These are phyloP conservation scores for Epichloe scottii DNA, from an alignment of 2,329 filamentous ascomycete species.

Conservation along the genomic window DNA sequence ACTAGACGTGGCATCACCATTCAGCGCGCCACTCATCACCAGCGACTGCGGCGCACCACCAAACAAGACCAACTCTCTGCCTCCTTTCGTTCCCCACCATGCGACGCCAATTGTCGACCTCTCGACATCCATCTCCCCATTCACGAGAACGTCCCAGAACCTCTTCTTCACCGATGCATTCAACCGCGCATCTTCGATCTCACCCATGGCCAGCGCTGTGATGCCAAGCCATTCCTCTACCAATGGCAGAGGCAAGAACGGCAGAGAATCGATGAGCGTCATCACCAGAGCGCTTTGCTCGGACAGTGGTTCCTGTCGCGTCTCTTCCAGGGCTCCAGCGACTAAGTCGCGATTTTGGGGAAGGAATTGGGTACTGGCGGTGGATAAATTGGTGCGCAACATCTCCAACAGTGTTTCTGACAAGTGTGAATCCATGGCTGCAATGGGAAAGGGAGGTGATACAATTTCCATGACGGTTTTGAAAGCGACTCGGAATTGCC, in stretches of 20 bases:
- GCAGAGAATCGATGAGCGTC: constrained; percentile 67
- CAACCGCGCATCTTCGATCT: constrained; percentile 48
- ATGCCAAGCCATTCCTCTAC: constrained; percentile 73
- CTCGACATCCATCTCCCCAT: constrained; percentile 81
- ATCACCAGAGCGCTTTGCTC: constrained; percentile 69
- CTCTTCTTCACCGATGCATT: constrained; percentile 53
- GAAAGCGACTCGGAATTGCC: constrained; percentile 83
- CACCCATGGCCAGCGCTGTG: constrained; percentile 53
- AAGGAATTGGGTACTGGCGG: constrained; percentile 33
- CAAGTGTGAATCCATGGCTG: constrained; percentile 61
- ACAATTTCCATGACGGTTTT: constrained; percentile 73
- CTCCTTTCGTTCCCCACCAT: constrained; percentile 65
- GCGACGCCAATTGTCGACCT: constrained; percentile 64
- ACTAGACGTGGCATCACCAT: constrained; percentile 18
- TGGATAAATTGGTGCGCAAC: constrained; percentile 46
- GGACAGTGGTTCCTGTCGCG: constrained; percentile 36
- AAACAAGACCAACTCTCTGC: constrained; percentile 36
- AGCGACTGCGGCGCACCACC: constrained; percentile 12
- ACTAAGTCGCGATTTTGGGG: constrained; percentile 26
- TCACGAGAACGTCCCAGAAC: constrained; percentile 68
- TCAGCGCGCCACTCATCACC: constrained; percentile 45
- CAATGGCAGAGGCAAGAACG: constrained; percentile 54
- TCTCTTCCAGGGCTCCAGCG: constrained; percentile 14
- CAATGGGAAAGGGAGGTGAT: constrained; percentile 65
- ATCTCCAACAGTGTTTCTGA: constrained; percentile 72